phyloP scores from a whole-genome alignment of 768 basidiomycete species.

The Boletus eberwhitei region DNA sequence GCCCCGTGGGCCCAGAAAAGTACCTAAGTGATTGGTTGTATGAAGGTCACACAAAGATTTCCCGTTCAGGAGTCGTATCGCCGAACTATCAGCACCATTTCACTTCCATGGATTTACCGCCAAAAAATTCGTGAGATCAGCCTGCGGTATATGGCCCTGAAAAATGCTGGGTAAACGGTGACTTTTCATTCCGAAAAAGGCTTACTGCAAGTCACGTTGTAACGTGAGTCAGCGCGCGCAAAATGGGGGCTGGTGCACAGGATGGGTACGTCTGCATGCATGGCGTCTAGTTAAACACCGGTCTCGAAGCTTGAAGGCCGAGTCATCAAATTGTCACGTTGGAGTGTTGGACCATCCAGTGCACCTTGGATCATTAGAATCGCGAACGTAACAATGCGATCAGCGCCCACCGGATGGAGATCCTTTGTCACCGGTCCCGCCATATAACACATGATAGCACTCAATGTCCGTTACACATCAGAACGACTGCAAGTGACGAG shows the following conservation, averaged over 20 bases:
- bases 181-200: neutral
- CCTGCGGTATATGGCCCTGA: neutral
- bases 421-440: conserved; percentile 16
- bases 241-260: neutral
- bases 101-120: conserved; percentile 19
- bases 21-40: neutral
- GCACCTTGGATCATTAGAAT: neutral
- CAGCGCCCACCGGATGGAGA: conserved; percentile 12
- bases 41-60: neutral
- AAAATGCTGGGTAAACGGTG: neutral
- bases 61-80: conserved; percentile 14
- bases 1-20: conserved; percentile 3
- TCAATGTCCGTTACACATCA: conserved; percentile 5
- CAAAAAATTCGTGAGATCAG: conserved; percentile 20
- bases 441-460: conserved; percentile 6
- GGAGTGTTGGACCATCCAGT: conserved; percentile 1
- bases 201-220: neutral
- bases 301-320: neutral
- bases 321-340: neutral
- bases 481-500: neutral
- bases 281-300: neutral
- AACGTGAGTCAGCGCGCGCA: neutral
- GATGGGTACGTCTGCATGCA: neutral
- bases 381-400: conserved; percentile 5
- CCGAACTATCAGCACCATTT: conserved; percentile 18